Evolutionary conservation across 2,329 filamentous ascomycete genomes (phyloP), one percentile per base, ranked within the genome.

Genomic region (Xylaria sp.): DNA sequence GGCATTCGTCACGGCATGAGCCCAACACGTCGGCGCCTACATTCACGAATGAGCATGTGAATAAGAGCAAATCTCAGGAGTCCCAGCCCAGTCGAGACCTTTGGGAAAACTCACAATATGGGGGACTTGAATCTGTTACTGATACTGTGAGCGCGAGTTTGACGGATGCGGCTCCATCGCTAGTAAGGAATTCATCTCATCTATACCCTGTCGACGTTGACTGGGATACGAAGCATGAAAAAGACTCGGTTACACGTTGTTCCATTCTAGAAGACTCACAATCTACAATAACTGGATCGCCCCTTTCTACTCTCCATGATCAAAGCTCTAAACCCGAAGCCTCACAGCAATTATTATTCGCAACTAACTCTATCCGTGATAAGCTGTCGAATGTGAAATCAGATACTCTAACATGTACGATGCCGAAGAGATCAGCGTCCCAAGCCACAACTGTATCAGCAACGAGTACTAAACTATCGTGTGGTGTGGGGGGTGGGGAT

Each of bases 391-490:
- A 21, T 18, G 8, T 44, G n/a, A 4, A 42, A 10, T n/a, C 53
- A 5, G 3, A 47, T 35, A n/a, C 35, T 16, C 4, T 21, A 50
- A 27, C 13, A 47, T 3, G 13, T 2, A 10, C 9, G 8, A 21
- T 13, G 18, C 2, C n/a, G 3, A 58, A 55, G 40, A 53, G 69
- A 23, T 61, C 63, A 16, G 23, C 32, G n/a, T 71, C 69, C 13
- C 69, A 71, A 50, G 69, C 63, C n/a, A 69, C 69, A 9, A 70
- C 69, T 3, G 62, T 61, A 27, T 69, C 63, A 35, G 8, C 50
- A 21, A 37, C 53, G 10, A 69, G 50, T 27, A 66, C 63, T 10
- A 10, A 61, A 13, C 32, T 18, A 23, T 32, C 51, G 18, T 23
- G 16, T 29, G 2, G 37, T 12, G 12, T 55, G 10, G 35, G 23